Percentiles rank a stretch among this genome's conserved stretches.
Evolutionary conservation across 352 stramenopile species (phyloP).

Genomic region (Phytophthora tentaculata): DNA sequence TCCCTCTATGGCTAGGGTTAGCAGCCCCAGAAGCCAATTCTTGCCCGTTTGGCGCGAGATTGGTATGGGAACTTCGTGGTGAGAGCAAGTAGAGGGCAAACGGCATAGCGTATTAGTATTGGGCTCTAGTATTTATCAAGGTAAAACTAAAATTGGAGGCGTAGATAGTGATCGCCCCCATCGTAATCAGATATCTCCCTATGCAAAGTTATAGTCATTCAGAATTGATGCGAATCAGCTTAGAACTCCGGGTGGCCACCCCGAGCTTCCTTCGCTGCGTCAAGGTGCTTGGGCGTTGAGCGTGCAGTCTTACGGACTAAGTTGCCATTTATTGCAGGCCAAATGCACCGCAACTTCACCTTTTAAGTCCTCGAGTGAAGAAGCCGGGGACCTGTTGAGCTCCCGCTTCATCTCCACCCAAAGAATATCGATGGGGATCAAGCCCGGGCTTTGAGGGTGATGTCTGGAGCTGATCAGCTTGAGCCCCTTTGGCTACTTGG

Average conservation of each 20-base stretch:
- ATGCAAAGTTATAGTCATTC: neutral
- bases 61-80: too few species aligned
- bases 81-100: neutral
- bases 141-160: neutral
- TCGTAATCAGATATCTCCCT: neutral
- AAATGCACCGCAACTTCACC: neutral
- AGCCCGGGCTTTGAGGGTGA: neutral
- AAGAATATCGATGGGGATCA: neutral
- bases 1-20: too few species aligned
- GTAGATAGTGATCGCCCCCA: neutral
- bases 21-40: too few species aligned
- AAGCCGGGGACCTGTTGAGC: neutral
- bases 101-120: neutral
- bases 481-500: neutral
- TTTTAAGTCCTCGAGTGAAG: neutral
- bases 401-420: slow-evolving; percentile 1
- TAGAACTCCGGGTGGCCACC: neutral
- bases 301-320: neutral
- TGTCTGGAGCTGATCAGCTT: neutral
- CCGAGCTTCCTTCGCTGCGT: neutral
- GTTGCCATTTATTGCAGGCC: neutral
- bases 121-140: neutral
- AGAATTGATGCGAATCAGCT: neutral
- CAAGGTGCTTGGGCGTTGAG: neutral
- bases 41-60: too few species aligned